phyloP scores from a whole-genome alignment of 208 protist species.

The Leishmania amazonensis region DNA sequence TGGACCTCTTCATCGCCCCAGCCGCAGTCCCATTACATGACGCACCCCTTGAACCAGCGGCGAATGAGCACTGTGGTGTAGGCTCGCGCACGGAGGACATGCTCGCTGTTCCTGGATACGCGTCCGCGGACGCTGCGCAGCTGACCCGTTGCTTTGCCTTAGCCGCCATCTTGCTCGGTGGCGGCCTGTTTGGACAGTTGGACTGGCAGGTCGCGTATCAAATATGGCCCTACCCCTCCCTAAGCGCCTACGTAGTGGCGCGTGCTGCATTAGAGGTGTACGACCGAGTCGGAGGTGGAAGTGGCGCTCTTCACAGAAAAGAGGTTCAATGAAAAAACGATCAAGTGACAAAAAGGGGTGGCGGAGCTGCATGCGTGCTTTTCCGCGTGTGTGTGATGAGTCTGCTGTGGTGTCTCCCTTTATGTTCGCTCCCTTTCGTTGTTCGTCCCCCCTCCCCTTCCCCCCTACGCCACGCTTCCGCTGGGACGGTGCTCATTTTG shows the following conservation, averaged over 20 bases:
- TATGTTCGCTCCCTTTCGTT: neutral
- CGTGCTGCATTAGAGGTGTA: neutral
- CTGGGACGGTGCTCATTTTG: neutral
- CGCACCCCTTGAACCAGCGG: neutral
- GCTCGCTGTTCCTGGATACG: neutral
- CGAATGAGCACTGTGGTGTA: neutral
- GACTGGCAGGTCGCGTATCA: slow-evolving; percentile 57
- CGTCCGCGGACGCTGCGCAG: neutral
- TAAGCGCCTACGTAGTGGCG: slow-evolving; percentile 24
- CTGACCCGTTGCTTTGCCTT: slow-evolving; percentile 34
- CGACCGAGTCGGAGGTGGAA: neutral
- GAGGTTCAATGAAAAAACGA: neutral
- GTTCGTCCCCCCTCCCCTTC: no score
- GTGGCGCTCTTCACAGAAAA: neutral
- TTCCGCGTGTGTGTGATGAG: neutral
- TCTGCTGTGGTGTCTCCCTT: neutral
- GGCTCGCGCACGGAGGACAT: neutral
- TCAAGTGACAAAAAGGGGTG: neutral
- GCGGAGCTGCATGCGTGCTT: neutral
- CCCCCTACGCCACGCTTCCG: neutral
- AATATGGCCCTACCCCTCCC: slow-evolving; percentile 57
- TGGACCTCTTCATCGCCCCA: slow-evolving; percentile 17
- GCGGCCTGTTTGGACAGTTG: slow-evolving; percentile 49
- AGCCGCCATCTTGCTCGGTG: slow-evolving; percentile 34
- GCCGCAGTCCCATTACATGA: neutral